phyloP scores from a whole-genome alignment of 306 rosid genomes.

The Albizia julibrissin region DNA sequence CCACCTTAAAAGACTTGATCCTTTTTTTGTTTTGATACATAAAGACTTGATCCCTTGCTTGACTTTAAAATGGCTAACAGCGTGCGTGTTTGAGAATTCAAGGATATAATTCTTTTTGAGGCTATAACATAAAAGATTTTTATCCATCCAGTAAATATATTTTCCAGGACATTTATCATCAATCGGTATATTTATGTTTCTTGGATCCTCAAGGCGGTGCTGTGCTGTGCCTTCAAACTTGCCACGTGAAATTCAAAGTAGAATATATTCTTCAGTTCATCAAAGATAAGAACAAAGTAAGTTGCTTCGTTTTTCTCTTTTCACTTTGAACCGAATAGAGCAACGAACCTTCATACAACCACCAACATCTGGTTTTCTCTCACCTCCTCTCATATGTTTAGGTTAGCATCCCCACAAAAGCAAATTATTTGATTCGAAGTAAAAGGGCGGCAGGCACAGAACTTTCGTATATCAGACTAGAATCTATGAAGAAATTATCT shows the following conservation, averaged over 20 bases:
- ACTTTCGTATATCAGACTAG: neutral
- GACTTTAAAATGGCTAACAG: too few species aligned
- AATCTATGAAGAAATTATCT: neutral
- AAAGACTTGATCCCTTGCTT: too few species aligned
- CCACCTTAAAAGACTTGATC: too few species aligned
- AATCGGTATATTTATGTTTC: neutral
- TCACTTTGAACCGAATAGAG: neutral
- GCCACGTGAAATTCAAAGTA: neutral
- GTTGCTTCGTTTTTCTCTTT: neutral
- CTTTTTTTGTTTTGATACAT: too few species aligned
- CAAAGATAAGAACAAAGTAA: conserved; percentile 5
- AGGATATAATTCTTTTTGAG: too few species aligned
- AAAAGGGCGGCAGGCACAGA: neutral
- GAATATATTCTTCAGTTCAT: conserved; percentile 1
- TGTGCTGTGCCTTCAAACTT: neutral
- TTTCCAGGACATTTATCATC: neutral
- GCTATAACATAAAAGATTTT: too few species aligned
- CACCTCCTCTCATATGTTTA: neutral
- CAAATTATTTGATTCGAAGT: neutral
- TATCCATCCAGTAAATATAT: too few species aligned
- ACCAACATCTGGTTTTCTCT: neutral
- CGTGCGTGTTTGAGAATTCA: too few species aligned
- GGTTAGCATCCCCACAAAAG: neutral
- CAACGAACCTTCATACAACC: neutral
- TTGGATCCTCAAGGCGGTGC: neutral